These are phyloP conservation scores for Aspergillus haitiensis DNA, from an alignment of 495 filamentous ascomycete genomes.

Conservation along the genomic window DNA sequence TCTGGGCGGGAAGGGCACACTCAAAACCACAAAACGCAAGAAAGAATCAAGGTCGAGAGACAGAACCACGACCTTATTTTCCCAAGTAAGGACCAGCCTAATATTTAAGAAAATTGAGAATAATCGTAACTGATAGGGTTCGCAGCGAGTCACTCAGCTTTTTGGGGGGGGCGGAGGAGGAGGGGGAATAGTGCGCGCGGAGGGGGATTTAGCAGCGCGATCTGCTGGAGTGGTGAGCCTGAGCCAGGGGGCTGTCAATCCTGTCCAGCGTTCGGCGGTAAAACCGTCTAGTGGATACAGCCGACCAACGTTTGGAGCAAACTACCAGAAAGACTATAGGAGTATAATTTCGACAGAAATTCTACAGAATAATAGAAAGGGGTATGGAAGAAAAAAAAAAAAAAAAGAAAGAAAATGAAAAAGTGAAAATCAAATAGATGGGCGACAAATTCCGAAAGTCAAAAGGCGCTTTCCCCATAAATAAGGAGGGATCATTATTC, in stretches of 20 bases:
- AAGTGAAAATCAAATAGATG: background rate
- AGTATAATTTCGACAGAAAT: slow-evolving; percentile 1
- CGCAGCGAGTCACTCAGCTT: slow-evolving; percentile 17
- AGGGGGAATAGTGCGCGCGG: slow-evolving; percentile 15
- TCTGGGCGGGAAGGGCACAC: slow-evolving; percentile 28
- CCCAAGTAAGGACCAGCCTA: slow-evolving; percentile 27
- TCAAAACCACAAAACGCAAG: slow-evolving; percentile 25
- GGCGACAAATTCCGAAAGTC: slow-evolving; percentile 9
- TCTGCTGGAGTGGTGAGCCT: slow-evolving; percentile 18
- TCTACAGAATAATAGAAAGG: background rate
- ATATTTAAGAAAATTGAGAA: slow-evolving; percentile 10
- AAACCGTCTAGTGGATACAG: slow-evolving; percentile 8
- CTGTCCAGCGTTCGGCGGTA: slow-evolving; percentile 14
- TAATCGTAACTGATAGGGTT: slow-evolving; percentile 12
- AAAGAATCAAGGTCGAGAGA: slow-evolving; percentile 9
- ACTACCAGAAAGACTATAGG: background rate
- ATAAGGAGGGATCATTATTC: slow-evolving; percentile 11
- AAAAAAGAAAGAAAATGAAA: slow-evolving; percentile 5
- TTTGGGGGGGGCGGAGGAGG: slow-evolving; percentile 3
- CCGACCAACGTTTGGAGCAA: slow-evolving; percentile 5
- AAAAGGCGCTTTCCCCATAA: slow-evolving; percentile 5
- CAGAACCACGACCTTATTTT: slow-evolving; percentile 14
- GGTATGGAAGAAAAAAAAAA: slow-evolving; percentile 1
- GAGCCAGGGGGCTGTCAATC: slow-evolving; percentile 16
- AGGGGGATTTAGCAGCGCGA: slow-evolving; percentile 22